Conservation (phyloP, 225 moss, liverwort and hornwort genomes). For the Physcomitrellopsis africana region DNA sequence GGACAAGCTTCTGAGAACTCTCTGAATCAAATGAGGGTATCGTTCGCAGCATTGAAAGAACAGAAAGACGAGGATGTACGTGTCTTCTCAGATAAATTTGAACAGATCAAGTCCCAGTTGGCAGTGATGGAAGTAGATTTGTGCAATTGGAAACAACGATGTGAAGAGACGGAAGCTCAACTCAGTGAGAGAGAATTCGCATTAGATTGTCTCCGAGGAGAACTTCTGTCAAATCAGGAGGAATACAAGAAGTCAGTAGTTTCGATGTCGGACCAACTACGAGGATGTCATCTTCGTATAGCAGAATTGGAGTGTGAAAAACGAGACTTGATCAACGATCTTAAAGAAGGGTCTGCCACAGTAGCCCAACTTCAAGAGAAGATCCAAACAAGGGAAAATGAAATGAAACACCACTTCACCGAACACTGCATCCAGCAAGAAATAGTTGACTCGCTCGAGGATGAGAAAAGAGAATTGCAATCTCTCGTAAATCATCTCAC, state of each 20-base stretch:
- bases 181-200: conserved; percentile 45
- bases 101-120: conserved; percentile 38
- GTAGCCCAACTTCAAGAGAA: conserved; percentile 46
- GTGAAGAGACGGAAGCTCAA: conserved; percentile 40
- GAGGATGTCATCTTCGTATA: conserved; percentile 34
- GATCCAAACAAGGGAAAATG: conserved; percentile 42
- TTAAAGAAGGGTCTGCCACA: conserved; percentile 30
- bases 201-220: conserved; percentile 34
- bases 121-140: conserved; percentile 44
- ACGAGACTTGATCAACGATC: conserved; percentile 43
- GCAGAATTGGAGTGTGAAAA: conserved; percentile 44
- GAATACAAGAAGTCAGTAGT: conserved; percentile 40
- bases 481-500: conserved; percentile 35
- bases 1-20: conserved; percentile 32
- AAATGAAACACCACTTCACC: conserved; percentile 57
- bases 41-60: conserved; percentile 27
- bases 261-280: conserved; percentile 38
- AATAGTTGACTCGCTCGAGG: conserved; percentile 42
- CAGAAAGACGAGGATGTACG: conserved; percentile 43
- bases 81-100: conserved; percentile 30
- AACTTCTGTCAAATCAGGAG: conserved; percentile 40
- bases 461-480: conserved; percentile 47
- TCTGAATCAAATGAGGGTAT: conserved; percentile 33
- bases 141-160: conserved; percentile 55
- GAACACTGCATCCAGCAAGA: conserved; percentile 52